A percentile compares a stretch with the other conserved stretches of the same genome.
Conservation (phyloP, 768 basidiomycete genomes). For the Boletus rex-veris region DNA sequence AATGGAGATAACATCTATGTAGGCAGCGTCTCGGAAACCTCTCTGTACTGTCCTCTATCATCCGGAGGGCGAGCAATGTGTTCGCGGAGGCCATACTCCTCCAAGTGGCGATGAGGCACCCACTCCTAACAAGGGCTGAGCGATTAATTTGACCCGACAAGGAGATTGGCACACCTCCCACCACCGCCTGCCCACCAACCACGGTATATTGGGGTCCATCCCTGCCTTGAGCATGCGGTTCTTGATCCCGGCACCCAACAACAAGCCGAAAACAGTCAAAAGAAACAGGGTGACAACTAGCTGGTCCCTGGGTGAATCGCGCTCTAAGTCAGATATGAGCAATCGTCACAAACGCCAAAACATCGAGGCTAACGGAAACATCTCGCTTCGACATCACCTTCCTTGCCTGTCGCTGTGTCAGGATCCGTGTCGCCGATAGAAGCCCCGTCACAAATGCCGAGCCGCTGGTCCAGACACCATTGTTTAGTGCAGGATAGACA, state of each 20-base stretch:
- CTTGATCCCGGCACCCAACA: slow-evolving; percentile 82
- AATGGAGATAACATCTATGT: slow-evolving; percentile 11
- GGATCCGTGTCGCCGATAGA: slow-evolving; percentile 83
- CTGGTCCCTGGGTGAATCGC: slow-evolving; percentile 94
- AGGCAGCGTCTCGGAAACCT: slow-evolving; percentile 34
- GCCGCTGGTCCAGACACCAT: slow-evolving; percentile 92
- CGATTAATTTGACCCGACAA: slow-evolving; percentile 17
- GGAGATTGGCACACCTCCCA: slow-evolving; percentile 65
- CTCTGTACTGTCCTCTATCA: slow-evolving; percentile 43
- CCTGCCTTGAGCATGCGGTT: slow-evolving; percentile 79
- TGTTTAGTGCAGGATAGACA: slow-evolving; percentile 92
- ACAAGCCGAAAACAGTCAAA: slow-evolving; percentile 79
- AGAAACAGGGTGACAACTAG: slow-evolving; percentile 90
- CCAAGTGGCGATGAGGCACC: slow-evolving; percentile 48
- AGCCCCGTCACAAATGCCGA: slow-evolving; percentile 78
- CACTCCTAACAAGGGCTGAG: slow-evolving; percentile 28
- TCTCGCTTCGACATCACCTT: slow-evolving; percentile 92
- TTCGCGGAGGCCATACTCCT: slow-evolving; percentile 49
- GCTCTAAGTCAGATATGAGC: slow-evolving; percentile 51
- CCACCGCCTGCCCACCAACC: slow-evolving; percentile 67
- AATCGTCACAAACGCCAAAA: slow-evolving; percentile 29
- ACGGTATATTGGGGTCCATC: slow-evolving; percentile 57
- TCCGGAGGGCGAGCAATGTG: slow-evolving; percentile 29
- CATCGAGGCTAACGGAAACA: slow-evolving; percentile 79
- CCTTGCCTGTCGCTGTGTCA: slow-evolving; percentile 91